Conservation (phyloP, 345 rosid species). For the Citrus maxima region DNA sequence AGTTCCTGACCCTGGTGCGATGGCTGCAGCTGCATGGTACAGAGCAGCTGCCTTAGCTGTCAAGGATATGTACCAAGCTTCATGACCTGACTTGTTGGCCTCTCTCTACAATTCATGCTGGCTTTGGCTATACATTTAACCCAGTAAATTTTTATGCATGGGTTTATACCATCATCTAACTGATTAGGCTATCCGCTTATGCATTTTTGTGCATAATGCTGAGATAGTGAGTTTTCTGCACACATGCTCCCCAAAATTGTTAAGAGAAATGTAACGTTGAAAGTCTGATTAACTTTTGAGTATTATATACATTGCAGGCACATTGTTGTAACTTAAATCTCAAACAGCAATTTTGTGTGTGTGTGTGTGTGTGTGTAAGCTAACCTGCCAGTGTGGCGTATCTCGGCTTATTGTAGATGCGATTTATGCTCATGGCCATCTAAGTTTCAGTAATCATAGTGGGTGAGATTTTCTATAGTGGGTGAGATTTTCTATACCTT, state of each 20-base stretch:
- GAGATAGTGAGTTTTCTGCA: conserved; percentile 40
- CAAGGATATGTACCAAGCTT: conserved; percentile 34
- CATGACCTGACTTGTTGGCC: conserved; percentile 9
- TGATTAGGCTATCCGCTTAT: conserved; percentile 48
- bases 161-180: conserved; percentile 8
- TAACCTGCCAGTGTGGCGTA: too few species aligned
- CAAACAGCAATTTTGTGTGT: neutral
- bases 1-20: conserved; percentile 93
- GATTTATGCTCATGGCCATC: too few species aligned
- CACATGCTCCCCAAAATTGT: neutral
- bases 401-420: too few species aligned
- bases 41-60: conserved; percentile 89
- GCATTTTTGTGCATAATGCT: conserved; percentile 40
- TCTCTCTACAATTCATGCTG: neutral
- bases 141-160: conserved; percentile 12
- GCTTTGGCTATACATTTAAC: conserved; percentile 14
- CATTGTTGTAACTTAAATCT: neutral
- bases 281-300: neutral
- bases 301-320: neutral
- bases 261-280: conserved; percentile 10
- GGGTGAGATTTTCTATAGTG: too few species aligned
- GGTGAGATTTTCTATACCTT: too few species aligned
- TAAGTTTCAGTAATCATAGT: too few species aligned
- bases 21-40: conserved; percentile 92
- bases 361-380: too few species aligned